Base-by-base conservation (phyloP, 2,329 filamentous ascomycete species). In the Pseudocercospora fijiensis region DNA sequence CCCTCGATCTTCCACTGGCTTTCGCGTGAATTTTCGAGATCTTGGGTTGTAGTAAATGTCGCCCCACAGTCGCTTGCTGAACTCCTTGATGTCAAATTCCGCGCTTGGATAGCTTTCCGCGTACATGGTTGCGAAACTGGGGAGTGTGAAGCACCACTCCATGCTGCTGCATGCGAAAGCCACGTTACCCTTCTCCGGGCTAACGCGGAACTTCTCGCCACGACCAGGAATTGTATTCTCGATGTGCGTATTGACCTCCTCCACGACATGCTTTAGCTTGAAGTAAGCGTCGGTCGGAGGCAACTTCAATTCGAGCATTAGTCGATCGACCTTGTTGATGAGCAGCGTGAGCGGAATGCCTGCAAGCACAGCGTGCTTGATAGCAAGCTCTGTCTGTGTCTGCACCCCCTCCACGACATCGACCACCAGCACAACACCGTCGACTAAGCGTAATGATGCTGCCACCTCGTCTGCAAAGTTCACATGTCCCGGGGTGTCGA, bases 361-460 rank as follows among this genome's bases (percentile, higher is more conserved):
- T 76, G 97, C 91, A 27, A 96, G 83, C 2, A 97, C 90, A 2
- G 93, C 93, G 77, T 99, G 92, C 79, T 92, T 96, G 80, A 99
- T 97, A 72, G 96, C 93, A 76, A 97, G 91, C 79, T 99, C 94
- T 0, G 95, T 96, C 77, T 96, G 96, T 72, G 95, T 86, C 79
- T 98, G 95, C n/a, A 99, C 93, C n/a, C 95, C 95, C 77, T 99
- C 95, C 1, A 99, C 91, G 22, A 97, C 92, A 76, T 99, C 95
- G 16, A 99, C 93, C 13, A 99, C 89, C 56, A 99, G 81, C 58
- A 96, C 94, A 24, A 98, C 88, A 64, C 95, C 95, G 75, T 99
- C 95, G 3, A 90, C 93, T 58, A 99, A 80, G 47, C 95, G 87
- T 72, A 96, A 82, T 0, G 92, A 90, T 4, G 92, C 88, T 8